These are phyloP conservation scores for Sporothrix brunneoviolacea DNA, from an alignment of 2,329 filamentous ascomycete species.

Conservation along the genomic window DNA sequence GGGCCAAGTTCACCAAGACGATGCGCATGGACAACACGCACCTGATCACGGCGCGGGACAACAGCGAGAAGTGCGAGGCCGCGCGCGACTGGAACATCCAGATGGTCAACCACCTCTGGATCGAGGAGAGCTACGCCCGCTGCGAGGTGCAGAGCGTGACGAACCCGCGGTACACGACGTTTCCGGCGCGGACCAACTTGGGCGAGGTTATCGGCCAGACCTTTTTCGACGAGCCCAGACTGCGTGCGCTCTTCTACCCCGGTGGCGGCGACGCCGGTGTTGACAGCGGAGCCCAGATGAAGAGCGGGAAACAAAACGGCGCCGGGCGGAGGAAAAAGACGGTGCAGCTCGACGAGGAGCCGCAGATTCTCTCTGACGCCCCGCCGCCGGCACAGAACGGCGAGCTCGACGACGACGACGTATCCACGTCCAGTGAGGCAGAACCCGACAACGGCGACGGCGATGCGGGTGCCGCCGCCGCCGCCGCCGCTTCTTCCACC, in stretches of 20 bases:
- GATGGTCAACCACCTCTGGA: slow-evolving; percentile 91
- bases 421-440: slow-evolving; percentile 14
- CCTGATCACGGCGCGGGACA: slow-evolving; percentile 81
- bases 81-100: slow-evolving; percentile 88
- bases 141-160: slow-evolving; percentile 70
- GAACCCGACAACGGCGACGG: background rate
- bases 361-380: slow-evolving; percentile 9
- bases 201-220: slow-evolving; percentile 91
- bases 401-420: slow-evolving; percentile 8
- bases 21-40: slow-evolving; percentile 96
- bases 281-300: slow-evolving; percentile 38
- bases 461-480: slow-evolving; percentile 4
- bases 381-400: background rate
- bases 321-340: slow-evolving; percentile 1
- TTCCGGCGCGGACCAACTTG: slow-evolving; percentile 82
- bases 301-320: slow-evolving; percentile 29
- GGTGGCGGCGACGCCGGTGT: slow-evolving; percentile 39
- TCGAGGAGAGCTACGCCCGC: slow-evolving; percentile 93
- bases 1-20: slow-evolving; percentile 87
- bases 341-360: background rate
- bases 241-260: slow-evolving; percentile 62
- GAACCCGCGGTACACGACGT: slow-evolving; percentile 72
- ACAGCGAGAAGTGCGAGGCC: slow-evolving; percentile 88
- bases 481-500: slow-evolving; percentile 1
- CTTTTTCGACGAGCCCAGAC: slow-evolving; percentile 57